Base-by-base conservation (phyloP, 1,284 basidiomycete species). In the Meripilus lineatus region DNA sequence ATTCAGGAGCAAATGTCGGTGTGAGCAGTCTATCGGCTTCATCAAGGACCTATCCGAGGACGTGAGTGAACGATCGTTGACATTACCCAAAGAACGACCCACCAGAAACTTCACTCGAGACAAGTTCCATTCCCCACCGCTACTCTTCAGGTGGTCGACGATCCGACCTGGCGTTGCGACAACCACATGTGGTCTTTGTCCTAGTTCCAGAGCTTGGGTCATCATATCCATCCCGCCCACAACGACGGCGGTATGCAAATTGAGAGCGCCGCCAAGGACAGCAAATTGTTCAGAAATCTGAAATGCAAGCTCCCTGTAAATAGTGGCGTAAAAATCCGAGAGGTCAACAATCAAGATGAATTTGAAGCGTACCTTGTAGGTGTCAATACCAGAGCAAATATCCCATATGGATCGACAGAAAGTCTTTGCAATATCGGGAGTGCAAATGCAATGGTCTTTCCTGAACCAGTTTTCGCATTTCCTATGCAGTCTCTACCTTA, bases 211-310 rank as follows among this genome's bases (percentile, higher is more conserved):
- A 0, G 95, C 91, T 63, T 99, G 96, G 5, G 82, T 66, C 72
- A 97, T 93, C 88, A 97, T 96, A 59, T 99, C 96, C 91, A 99
- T 94, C 3, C 96, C 96, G 7, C 96, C 96, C 2, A 99, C 92
- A 17, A 99, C 75, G 2, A 98, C 90, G 6, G 87, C 79, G 15
- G 93, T 96, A 20, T 81, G 81, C 40, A 93, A 67, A 54, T 84
- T 90, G 40, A 95, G 65, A 2, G 90, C 75, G 21, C 80, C 75
- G 18, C 95, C 96, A 1, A 99, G 74, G 0, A 94, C 94, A 1
- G 87, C 81, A 61, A 99, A 97, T 63, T 99, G 95, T 56, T 98
- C 94, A 1, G 92, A 80, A 46, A 99, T 91, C 64, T 99, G 95
- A 61, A 97, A 97, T 0, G 94, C 96, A 7, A 99, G 74, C 64